Evolutionary conservation across 73 alveolate species (phyloP).

Genomic region (Tetrahymena thermophila): DNA sequence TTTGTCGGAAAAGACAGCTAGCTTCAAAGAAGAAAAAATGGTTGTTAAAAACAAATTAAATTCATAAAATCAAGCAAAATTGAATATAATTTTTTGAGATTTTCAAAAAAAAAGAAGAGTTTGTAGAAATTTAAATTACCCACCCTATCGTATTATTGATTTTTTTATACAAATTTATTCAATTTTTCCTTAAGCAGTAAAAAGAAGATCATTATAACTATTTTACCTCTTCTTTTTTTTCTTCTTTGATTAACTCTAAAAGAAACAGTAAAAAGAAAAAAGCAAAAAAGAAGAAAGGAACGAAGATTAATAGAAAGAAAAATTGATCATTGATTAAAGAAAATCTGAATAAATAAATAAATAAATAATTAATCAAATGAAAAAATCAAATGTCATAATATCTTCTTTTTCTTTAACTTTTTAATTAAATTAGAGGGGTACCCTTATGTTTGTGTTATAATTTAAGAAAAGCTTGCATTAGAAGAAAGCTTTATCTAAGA

Average conservation of each 20-base stretch:
- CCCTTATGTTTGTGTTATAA: not conserved
- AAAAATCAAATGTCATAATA: not conserved
- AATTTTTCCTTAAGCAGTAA: not conserved
- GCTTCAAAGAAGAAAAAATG: not conserved
- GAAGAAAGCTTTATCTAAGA: not conserved
- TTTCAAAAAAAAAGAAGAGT: not conserved
- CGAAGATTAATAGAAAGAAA: not conserved
- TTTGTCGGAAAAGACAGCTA: not conserved
- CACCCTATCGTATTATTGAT: not conserved
- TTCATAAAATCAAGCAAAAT: not conserved
- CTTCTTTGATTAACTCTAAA: not conserved
- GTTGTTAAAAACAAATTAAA: not conserved
- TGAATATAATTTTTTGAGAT: not conserved
- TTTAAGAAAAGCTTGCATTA: not conserved
- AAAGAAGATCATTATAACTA: not conserved
- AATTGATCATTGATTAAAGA: not conserved
- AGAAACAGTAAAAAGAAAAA: not conserved
- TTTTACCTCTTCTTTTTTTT: not conserved
- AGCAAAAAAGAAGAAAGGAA: not conserved
- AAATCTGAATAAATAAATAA: not conserved
- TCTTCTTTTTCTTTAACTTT: not conserved
- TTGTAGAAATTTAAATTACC: not conserved
- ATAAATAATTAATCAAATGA: not conserved
- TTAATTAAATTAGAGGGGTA: not conserved
- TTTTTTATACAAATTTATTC: not conserved